Evolutionary conservation across 768 basidiomycete genomes (phyloP).

Genomic region (Mycena rebaudengoi): DNA sequence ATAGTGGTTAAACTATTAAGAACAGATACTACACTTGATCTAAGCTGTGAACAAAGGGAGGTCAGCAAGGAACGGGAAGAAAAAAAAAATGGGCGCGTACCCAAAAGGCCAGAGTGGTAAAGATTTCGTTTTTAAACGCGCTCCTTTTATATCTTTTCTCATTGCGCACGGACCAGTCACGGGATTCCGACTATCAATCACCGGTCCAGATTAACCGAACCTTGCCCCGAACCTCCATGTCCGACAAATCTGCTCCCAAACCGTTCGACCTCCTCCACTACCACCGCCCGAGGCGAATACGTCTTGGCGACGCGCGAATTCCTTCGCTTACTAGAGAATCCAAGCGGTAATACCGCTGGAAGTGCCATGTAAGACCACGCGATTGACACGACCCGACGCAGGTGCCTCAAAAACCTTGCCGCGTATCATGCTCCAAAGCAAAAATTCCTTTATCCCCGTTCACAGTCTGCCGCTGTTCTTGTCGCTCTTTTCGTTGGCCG

Average conservation of each 20-base stretch:
- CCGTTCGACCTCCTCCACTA: slow-evolving; percentile 53
- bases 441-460: slow-evolving; percentile 58
- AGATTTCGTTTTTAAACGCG: too few relatives aligned
- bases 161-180: too few relatives aligned
- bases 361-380: too few relatives aligned
- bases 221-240: slow-evolving; percentile 5
- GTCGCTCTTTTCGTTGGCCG: slow-evolving; percentile 88
- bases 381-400: slow-evolving; percentile 28
- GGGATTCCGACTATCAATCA: too few relatives aligned
- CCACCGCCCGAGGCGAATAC: slow-evolving; percentile 53
- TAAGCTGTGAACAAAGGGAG: too few relatives aligned
- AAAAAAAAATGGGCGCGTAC: too few relatives aligned
- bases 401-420: slow-evolving; percentile 66
- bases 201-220: too few relatives aligned
- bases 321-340: slow-evolving; percentile 60
- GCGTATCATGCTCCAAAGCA: slow-evolving; percentile 54
- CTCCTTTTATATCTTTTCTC: too few relatives aligned
- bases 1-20: too few relatives aligned
- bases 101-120: too few relatives aligned
- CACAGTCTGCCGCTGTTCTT: slow-evolving; percentile 76
- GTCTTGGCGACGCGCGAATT: slow-evolving; percentile 49
- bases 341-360: slow-evolving; percentile 47
- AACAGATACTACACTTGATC: too few relatives aligned
- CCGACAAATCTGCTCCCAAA: slow-evolving; percentile 24
- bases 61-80: too few relatives aligned